Evolutionary conservation across 176 grass and related monocot species (phyloP).

Genomic region (Oryza officinalis): DNA sequence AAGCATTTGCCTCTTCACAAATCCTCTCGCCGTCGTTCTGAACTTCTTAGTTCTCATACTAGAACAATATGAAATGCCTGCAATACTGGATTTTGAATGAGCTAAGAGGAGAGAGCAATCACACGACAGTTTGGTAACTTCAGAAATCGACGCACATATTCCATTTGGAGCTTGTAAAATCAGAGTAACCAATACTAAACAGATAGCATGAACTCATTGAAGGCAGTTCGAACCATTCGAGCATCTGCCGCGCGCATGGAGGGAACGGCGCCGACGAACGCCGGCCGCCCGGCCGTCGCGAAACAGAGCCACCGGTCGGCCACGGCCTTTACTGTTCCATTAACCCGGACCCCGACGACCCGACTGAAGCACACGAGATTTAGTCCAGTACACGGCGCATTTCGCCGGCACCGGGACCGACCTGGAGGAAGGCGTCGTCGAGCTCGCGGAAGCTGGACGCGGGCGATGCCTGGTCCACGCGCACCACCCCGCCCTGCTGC

Average conservation of each 20-base stretch:
- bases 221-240: background rate
- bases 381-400: background rate
- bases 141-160: background rate
- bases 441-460: constrained; percentile 88
- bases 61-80: background rate
- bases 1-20: background rate
- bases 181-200: background rate
- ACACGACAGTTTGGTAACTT: background rate
- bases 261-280: background rate
- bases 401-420: background rate
- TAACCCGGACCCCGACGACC: background rate
- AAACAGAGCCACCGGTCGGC: background rate
- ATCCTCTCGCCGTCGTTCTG: background rate
- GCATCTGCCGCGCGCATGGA: background rate
- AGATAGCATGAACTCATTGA: background rate
- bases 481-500: constrained; percentile 47
- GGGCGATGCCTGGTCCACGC: constrained; percentile 62
- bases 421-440: constrained; percentile 94
- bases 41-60: background rate
- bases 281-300: too few species aligned
- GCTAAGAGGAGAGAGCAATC: background rate
- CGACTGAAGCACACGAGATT: background rate
- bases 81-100: background rate
- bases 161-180: background rate
- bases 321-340: constrained; percentile 32